phyloP scores from a whole-genome alignment of 208 protist genomes.

The Crithidia sp. region DNA sequence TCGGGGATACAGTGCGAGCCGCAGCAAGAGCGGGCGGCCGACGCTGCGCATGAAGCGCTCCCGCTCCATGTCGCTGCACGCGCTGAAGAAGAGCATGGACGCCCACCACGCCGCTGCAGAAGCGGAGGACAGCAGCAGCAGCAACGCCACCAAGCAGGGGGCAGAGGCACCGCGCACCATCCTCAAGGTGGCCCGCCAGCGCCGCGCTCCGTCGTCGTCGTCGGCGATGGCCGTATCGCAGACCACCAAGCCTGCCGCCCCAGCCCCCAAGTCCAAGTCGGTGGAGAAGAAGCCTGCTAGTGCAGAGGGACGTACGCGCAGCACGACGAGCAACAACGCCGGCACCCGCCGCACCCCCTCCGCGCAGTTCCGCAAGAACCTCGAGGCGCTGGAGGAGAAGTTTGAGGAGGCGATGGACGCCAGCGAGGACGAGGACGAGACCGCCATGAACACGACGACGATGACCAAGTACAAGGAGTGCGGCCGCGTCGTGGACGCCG shows the following conservation, averaged over 20 bases:
- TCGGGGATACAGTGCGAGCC: conserved; percentile 81
- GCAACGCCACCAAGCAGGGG: background rate
- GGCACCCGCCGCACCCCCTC: conserved; percentile 29
- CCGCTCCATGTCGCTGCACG: conserved; percentile 57
- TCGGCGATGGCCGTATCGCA: background rate
- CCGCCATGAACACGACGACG: conserved; percentile 87
- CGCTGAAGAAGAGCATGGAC: conserved; percentile 41
- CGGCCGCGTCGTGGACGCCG: conserved; percentile 92
- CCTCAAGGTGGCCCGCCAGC: conserved; percentile 26
- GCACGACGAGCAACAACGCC: background rate
- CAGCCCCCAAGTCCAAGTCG: background rate
- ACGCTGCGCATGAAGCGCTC: conserved; percentile 78
- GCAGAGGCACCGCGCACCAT: conserved; percentile 23
- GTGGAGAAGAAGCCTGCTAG: conserved; percentile 2
- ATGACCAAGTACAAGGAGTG: conserved; percentile 96
- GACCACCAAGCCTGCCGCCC: background rate
- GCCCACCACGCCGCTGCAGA: conserved; percentile 3
- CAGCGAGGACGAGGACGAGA: conserved; percentile 76
- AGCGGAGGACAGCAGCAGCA: background rate
- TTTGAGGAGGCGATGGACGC: conserved; percentile 67
- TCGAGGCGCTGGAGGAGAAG: conserved; percentile 58
- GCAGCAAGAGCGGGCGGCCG: conserved; percentile 77
- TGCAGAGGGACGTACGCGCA: conserved; percentile 15
- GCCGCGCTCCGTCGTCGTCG: conserved; percentile 16
- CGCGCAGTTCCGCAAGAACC: conserved; percentile 54